phyloP scores from a whole-genome alignment of 495 filamentous ascomycete genomes.

The Hyaloscypha variabilis region DNA sequence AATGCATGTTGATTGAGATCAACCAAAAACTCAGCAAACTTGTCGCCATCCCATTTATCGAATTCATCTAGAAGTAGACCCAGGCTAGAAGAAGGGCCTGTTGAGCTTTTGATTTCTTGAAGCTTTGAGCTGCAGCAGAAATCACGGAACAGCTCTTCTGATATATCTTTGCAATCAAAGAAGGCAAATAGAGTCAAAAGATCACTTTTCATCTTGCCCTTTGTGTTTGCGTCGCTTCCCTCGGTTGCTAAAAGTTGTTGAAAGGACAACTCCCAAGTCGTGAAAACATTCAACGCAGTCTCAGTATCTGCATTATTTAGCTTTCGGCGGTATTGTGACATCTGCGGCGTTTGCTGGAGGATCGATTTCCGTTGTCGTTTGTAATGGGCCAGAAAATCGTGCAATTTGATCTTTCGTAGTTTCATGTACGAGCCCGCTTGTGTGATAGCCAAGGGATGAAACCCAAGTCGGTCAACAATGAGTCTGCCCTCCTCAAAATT shows the following conservation, averaged over 20 bases:
- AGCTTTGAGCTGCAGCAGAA: too few species aligned
- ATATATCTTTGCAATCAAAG: constrained; percentile 17
- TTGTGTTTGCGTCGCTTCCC: too few species aligned
- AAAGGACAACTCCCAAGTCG: constrained; percentile 29
- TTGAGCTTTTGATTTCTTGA: too few species aligned
- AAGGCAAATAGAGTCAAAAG: constrained; percentile 26
- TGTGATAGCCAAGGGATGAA: constrained; percentile 34
- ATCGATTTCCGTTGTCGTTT: constrained; percentile 4
- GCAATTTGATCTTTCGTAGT: constrained; percentile 8
- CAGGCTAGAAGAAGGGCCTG: too few species aligned
- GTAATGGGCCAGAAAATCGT: constrained; percentile 20
- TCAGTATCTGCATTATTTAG: constrained; percentile 10
- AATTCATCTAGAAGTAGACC: not conserved
- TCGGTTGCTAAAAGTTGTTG: constrained; percentile 5
- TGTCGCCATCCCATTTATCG: constrained; percentile 2
- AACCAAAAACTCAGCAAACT: not conserved
- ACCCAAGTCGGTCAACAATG: constrained; percentile 33
- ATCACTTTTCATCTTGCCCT: not conserved
- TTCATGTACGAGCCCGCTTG: constrained; percentile 37
- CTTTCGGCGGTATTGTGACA: constrained; percentile 22
- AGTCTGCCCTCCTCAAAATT: not conserved
- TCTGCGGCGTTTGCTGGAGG: constrained; percentile 15
- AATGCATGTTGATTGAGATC: not conserved
- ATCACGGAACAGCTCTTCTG: constrained; percentile 18
- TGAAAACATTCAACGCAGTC: constrained; percentile 24